Evolutionary conservation across 2,329 filamentous ascomycete species (phyloP).

Genomic region (Fonsecaea monophora): DNA sequence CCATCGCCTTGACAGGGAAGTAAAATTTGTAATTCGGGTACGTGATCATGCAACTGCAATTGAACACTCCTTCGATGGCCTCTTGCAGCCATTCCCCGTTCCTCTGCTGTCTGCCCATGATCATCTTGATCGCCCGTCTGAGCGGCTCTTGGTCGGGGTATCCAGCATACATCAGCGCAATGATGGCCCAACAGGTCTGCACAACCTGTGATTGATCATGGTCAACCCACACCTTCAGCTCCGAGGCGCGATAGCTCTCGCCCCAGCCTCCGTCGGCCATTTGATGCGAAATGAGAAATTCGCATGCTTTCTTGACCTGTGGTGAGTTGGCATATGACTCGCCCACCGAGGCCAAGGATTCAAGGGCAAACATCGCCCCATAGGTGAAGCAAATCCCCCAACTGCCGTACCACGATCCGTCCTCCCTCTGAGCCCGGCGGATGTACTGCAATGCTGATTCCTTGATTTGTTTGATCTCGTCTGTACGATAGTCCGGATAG

Average conservation of each 20-base stretch:
- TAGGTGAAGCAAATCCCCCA: slow-evolving; percentile 99
- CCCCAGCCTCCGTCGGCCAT: slow-evolving; percentile 93
- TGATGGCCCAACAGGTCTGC: slow-evolving; percentile 89
- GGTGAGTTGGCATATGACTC: slow-evolving; percentile 79
- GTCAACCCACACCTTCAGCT: slow-evolving; percentile 75
- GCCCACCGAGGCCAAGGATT: slow-evolving; percentile 80
- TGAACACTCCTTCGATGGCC: slow-evolving; percentile 96
- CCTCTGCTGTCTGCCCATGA: slow-evolving; percentile 82
- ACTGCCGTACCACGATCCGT: slow-evolving; percentile 96
- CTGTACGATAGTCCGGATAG: slow-evolving; percentile 78
- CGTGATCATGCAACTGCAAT: slow-evolving; percentile 98
- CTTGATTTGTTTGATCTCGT: slow-evolving; percentile 78
- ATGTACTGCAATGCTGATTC: slow-evolving; percentile 80
- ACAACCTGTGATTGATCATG: slow-evolving; percentile 81
- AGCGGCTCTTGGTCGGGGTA: slow-evolving; percentile 79
- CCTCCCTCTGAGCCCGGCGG: slow-evolving; percentile 73
- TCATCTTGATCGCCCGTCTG: slow-evolving; percentile 74
- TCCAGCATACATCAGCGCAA: slow-evolving; percentile 79
- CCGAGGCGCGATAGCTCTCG: slow-evolving; percentile 87
- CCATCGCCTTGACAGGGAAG: slow-evolving; percentile 91
- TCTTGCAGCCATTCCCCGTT: slow-evolving; percentile 97
- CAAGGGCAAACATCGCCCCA: slow-evolving; percentile 93
- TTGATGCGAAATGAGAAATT: slow-evolving; percentile 85
- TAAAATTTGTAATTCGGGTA: slow-evolving; percentile 99
- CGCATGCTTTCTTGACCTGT: slow-evolving; percentile 75